phyloP scores from a whole-genome alignment of 2,329 filamentous ascomycete species.

The Septoria petroselini region DNA sequence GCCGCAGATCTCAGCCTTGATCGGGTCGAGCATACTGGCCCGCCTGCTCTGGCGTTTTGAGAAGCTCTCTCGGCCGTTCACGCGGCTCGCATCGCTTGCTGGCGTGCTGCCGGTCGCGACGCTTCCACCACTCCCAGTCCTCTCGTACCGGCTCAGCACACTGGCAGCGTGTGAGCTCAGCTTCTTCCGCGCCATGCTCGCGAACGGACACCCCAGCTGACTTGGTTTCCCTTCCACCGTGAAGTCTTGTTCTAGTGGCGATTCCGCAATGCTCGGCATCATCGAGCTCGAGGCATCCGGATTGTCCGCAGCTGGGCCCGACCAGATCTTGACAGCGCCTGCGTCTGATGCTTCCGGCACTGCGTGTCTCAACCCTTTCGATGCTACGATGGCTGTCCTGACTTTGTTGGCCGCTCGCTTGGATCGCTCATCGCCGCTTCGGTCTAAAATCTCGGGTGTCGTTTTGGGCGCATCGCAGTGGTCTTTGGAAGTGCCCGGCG shows the following conservation, averaged over 20 bases:
- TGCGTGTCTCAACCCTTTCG: constrained; percentile 21
- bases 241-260: constrained; percentile 76
- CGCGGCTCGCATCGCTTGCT: constrained; percentile 30
- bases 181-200: constrained; percentile 47
- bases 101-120: constrained; percentile 29
- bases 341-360: constrained; percentile 16
- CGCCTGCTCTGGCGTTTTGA: constrained; percentile 30
- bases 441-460: constrained; percentile 37
- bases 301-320: constrained; percentile 39
- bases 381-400: constrained; percentile 35
- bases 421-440: constrained; percentile 15
- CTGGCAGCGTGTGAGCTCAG: constrained; percentile 41
- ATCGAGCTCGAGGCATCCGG: constrained; percentile 37
- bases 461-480: constrained; percentile 20
- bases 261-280: constrained; percentile 42
- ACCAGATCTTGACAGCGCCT: constrained; percentile 36
- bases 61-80: constrained; percentile 47
- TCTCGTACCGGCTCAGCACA: constrained; percentile 40
- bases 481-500: constrained; percentile 27
- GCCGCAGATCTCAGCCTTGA: constrained; percentile 40
- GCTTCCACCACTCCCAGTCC: constrained; percentile 20
- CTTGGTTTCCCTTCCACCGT: constrained; percentile 81
- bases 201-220: constrained; percentile 77
- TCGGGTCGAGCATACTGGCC: constrained; percentile 36
- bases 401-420: constrained; percentile 38